These are phyloP conservation scores for Globisporangium iwayamae DNA, from an alignment of 352 stramenopile species.

Conservation along the genomic window DNA sequence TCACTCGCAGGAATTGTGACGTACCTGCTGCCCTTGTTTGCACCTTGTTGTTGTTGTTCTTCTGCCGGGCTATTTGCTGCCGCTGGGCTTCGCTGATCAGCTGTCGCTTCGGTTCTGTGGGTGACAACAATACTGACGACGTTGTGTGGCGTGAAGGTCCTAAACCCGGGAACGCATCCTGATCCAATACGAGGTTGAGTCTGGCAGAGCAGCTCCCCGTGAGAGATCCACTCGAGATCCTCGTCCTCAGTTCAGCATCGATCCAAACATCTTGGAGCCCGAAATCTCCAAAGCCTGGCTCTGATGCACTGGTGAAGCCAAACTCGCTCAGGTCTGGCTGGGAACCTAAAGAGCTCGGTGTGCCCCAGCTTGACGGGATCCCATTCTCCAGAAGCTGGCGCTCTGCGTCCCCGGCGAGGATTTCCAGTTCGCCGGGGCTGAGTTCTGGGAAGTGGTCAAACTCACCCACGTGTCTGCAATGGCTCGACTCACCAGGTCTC, in stretches of 20 bases:
- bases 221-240: not conserved
- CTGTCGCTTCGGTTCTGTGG: slow-evolving; percentile 15
- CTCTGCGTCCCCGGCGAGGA: slow-evolving; percentile 30
- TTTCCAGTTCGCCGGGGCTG: slow-evolving; percentile 27
- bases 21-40: not conserved
- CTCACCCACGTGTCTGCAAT: not conserved
- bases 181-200: slow-evolving; percentile 11
- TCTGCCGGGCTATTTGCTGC: slow-evolving; percentile 10
- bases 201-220: not conserved
- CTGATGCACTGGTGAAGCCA: not conserved
- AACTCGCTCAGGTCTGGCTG: not conserved
- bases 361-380: not conserved
- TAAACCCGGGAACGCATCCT: slow-evolving; percentile 9
- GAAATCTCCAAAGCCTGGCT: not conserved
- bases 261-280: not conserved
- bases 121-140: slow-evolving; percentile 5
- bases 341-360: not conserved
- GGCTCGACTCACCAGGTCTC: not conserved
- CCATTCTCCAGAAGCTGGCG: slow-evolving; percentile 28
- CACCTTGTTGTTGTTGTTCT: not conserved
- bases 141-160: not conserved
- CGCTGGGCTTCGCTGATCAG: slow-evolving; percentile 13
- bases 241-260: not conserved
- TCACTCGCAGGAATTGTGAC: no score
- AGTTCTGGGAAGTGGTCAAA: slow-evolving; percentile 20